Base-by-base conservation (phyloP, 306 rosid species). In the Begonia fuchsioides region DNA sequence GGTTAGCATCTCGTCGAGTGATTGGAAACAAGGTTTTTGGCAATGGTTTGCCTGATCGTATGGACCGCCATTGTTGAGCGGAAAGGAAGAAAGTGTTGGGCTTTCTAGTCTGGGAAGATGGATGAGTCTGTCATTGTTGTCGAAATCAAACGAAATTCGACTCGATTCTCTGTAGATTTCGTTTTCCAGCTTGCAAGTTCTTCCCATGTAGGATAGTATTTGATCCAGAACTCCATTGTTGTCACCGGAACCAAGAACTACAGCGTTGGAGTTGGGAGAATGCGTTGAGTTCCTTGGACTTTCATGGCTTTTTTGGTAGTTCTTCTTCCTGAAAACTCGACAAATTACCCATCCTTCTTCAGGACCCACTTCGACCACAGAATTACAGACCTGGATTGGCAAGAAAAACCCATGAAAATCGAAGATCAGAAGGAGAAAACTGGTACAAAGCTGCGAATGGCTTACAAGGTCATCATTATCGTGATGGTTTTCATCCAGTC, bases 271-370 rank as follows among this genome's bases (percentile, higher is more conserved):
- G 35, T 68, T 67, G 44, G 56, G 39, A 16, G 71, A 56, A 38
- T 41, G 52, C 11, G 77, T 39, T 5, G 74, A 49, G 43, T 59
- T 14, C 46, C 68, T 75, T 0, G 81, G 81, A 44, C 75, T 71
- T 46, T 75, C 82, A 0, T 60, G 13, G 13, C 75, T 49, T 66
- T 75, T 75, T 55, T 67, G 77, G 38, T 71, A 75, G 49, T 71
- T 75, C 72, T 75, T 75, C 72, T 75, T 75, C 63, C 68, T 75
- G 75, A 75, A 75, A 2, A 75, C 77, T 12, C 82, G 65, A 55
- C 82, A 75, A 6, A 75, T 77, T 2, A 75, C 82, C 82, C 82
- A 75, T 12, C 77, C 82, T 1, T 75, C 82, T 35, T 75, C 82
- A 0, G 61, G 2, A 14, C 44, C 13, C 16, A 44, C 44, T 17